Conservation (phyloP, 2,329 filamentous ascomycete species). For the Colletotrichum somersetense region DNA sequence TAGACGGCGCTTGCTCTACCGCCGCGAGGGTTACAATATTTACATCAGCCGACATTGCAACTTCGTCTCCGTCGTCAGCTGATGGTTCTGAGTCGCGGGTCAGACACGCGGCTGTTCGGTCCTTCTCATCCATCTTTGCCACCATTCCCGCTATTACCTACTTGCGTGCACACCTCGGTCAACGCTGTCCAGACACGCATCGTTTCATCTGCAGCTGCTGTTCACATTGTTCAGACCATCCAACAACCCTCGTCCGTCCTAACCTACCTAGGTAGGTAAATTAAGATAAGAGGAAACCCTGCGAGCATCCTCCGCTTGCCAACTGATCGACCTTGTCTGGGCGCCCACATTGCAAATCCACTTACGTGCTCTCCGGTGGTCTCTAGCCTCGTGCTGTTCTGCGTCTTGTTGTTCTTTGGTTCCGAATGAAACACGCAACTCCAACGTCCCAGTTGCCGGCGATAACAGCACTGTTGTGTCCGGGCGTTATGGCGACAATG, state of each 20-base stretch:
- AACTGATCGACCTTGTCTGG: constrained; percentile 20
- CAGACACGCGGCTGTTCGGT: background rate
- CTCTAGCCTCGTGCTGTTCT: background rate
- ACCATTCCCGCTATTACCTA: constrained; percentile 19
- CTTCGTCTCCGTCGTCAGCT: background rate
- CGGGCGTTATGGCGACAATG: background rate
- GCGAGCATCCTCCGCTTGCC: constrained; percentile 32
- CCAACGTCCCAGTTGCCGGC: background rate
- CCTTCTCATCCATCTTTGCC: constrained; percentile 3
- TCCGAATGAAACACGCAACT: constrained; percentile 27
- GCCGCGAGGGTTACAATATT: constrained; percentile 14
- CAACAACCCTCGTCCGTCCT: constrained; percentile 20
- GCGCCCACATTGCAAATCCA: constrained; percentile 6
- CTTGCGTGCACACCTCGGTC: constrained; percentile 12
- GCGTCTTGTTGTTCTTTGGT: constrained; percentile 16
- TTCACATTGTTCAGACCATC: constrained; percentile 34
- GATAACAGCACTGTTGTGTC: constrained; percentile 4
- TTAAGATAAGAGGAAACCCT: constrained; percentile 18
- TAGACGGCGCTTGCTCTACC: constrained; percentile 24
- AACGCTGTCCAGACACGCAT: constrained; percentile 36
- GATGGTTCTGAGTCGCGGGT: background rate
- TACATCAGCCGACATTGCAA: background rate
- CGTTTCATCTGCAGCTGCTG: constrained; percentile 35
- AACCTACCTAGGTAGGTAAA: background rate
- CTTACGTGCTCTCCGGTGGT: constrained; percentile 15